Evolutionary conservation across 495 filamentous ascomycete genomes (phyloP).

Genomic region (Neurospora hispaniola): DNA sequence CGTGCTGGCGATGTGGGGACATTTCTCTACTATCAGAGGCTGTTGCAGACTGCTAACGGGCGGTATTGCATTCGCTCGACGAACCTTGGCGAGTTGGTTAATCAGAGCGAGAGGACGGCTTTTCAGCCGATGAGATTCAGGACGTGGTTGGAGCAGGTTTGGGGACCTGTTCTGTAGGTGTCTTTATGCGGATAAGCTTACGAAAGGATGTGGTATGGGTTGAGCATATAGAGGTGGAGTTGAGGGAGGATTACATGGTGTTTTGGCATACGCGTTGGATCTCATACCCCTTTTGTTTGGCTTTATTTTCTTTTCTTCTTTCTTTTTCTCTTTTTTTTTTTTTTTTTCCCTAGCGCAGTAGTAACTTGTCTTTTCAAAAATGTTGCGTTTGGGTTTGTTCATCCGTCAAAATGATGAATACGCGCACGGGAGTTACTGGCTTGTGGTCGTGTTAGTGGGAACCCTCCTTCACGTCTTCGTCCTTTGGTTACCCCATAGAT

Average conservation of each 20-base stretch:
- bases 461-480: too few species aligned
- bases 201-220: neutral
- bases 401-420: too few species aligned
- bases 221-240: neutral
- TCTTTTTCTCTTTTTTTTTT: too few species aligned
- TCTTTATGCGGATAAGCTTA: too few species aligned
- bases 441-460: too few species aligned
- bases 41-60: slow-evolving; percentile 40
- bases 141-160: slow-evolving; percentile 38
- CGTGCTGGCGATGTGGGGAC: slow-evolving; percentile 23
- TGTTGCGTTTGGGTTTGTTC: too few species aligned
- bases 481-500: too few species aligned
- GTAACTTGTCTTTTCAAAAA: too few species aligned
- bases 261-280: neutral
- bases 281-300: neutral
- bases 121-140: slow-evolving; percentile 34
- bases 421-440: too few species aligned
- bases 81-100: slow-evolving; percentile 34
- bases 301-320: too few species aligned
- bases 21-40: slow-evolving; percentile 32
- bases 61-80: slow-evolving; percentile 35
- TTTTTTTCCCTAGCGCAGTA: too few species aligned
- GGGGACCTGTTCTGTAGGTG: slow-evolving; percentile 24
- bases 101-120: slow-evolving; percentile 28
- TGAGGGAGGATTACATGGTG: neutral